Evolutionary conservation across 257 asterid species (phyloP).

Genomic region (Thymus mandschuricus): DNA sequence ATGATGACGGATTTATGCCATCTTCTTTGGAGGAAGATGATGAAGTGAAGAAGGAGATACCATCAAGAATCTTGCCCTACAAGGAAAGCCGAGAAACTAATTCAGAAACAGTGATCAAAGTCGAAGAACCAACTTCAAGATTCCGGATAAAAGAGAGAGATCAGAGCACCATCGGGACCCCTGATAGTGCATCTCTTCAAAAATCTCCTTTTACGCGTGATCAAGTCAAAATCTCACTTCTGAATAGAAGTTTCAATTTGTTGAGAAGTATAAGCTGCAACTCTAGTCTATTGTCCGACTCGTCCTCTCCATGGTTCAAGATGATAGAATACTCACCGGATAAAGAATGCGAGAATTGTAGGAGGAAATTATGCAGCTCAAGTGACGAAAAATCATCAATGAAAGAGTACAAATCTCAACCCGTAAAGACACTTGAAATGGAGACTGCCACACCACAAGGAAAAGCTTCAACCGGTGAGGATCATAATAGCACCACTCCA

Average conservation of each 20-base stretch:
- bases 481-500: conserved; percentile 25
- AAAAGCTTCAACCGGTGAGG: conserved; percentile 35
- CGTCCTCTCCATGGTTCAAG: conserved; percentile 46
- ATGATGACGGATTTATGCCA: conserved; percentile 7
- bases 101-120: conserved; percentile 34
- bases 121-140: conserved; percentile 11
- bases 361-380: conserved; percentile 40
- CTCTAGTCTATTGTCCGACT: conserved; percentile 31
- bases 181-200: conserved; percentile 37
- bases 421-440: conserved; percentile 39
- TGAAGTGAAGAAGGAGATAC: conserved; percentile 39
- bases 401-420: conserved; percentile 41
- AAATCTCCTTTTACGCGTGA: conserved; percentile 39
- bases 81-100: conserved; percentile 38
- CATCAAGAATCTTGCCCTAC: conserved; percentile 13
- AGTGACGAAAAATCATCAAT: conserved; percentile 32
- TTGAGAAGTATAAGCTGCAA: conserved; percentile 67
- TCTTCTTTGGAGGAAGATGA: conserved; percentile 37
- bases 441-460: conserved; percentile 41
- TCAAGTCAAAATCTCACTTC: conserved; percentile 34
- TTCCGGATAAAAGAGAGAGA: neutral
- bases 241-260: conserved; percentile 39
- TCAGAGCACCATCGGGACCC: conserved; percentile 37
- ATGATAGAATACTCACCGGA: conserved; percentile 50
- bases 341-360: conserved; percentile 44